Base-by-base conservation (phyloP, 2,329 filamentous ascomycete genomes). In the Aphanoascus verrucosus region DNA sequence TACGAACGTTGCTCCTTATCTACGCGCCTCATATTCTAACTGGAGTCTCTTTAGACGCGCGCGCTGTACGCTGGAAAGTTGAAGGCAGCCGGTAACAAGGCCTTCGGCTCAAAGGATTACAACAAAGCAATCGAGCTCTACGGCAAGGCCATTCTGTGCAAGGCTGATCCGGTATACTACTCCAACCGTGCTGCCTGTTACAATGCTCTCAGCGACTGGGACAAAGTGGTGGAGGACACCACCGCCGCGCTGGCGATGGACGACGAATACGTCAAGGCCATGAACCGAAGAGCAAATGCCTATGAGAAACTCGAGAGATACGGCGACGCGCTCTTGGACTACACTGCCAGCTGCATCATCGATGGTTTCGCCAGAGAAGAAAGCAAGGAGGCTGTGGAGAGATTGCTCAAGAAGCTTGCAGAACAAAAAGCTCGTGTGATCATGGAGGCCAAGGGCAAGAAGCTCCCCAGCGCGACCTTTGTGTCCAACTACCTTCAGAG, bases 401-500 rank as follows among this genome's bases (percentile, higher is more conserved):
- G 91, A 58, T 75, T 98, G 58, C 78, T 98, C 58, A 97, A 97
- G 79, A 94, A 94, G 75, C 91, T 97, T 48, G 93, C 93, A 45
- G 91, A 97, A 73, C 79, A 86, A 61, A 96, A 96, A 77, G 91
- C 87, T 59, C 89, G 91, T 74, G 83, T 82, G 59, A 95, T 98
- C 66, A 77, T 98, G 53, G 81, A 79, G 64, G 79, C 79, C 56
- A 91, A 90, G 71, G 79, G 80, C 63, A 86, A 88, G 74, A 91
- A 88, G 74, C 80, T 98, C 49, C 93, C 93, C 17, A 96, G 90
- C 71, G 86, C 93, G 31, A 96, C 90, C 11, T 98, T 97, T 63
- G 90, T 98, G 61, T 88, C 89, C 67, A 98, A 98, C 77, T 98
- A 98, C 72, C 84, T 98, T 32, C 91, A 97, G 74, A 97, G 91